Evolutionary conservation across 495 filamentous ascomycete genomes (phyloP).

Genomic region (Penicillium argentinense): DNA sequence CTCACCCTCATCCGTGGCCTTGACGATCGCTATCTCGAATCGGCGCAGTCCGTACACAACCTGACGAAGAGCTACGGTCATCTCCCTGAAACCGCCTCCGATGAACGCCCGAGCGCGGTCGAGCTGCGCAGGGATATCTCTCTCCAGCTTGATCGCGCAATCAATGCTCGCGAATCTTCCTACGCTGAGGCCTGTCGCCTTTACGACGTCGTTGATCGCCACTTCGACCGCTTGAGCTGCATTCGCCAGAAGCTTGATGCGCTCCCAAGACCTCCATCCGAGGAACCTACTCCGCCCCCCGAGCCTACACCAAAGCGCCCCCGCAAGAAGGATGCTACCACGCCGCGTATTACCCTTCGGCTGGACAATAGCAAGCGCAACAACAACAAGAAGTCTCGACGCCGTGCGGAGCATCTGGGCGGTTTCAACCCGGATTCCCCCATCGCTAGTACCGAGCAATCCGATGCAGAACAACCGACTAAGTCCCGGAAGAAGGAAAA

Average conservation of each 20-base stretch:
- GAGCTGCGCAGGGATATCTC: slow-evolving; percentile 76
- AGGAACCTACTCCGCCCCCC: slow-evolving; percentile 61
- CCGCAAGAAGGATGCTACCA: slow-evolving; percentile 45
- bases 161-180: slow-evolving; percentile 72
- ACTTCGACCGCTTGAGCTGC: slow-evolving; percentile 70
- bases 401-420: slow-evolving; percentile 36
- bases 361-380: slow-evolving; percentile 46
- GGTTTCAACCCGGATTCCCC: slow-evolving; percentile 44
- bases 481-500: slow-evolving; percentile 42
- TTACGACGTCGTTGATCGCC: slow-evolving; percentile 73
- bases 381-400: slow-evolving; percentile 34
- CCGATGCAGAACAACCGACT: slow-evolving; percentile 36
- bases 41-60: slow-evolving; percentile 66
- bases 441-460: slow-evolving; percentile 48
- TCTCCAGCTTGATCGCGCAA: slow-evolving; percentile 65
- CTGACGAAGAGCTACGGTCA: slow-evolving; percentile 72
- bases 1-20: slow-evolving; percentile 84
- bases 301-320: slow-evolving; percentile 52
- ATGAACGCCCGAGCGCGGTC: slow-evolving; percentile 53
- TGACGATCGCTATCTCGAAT: slow-evolving; percentile 66
- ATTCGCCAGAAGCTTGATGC: slow-evolving; percentile 81
- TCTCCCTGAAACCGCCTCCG: slow-evolving; percentile 59
- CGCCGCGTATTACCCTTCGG: slow-evolving; percentile 63
- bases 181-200: slow-evolving; percentile 83
- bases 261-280: slow-evolving; percentile 69